These are phyloP conservation scores for Protostelium mycophagum DNA, from an alignment of 78 protist species.

Conservation along the genomic window DNA sequence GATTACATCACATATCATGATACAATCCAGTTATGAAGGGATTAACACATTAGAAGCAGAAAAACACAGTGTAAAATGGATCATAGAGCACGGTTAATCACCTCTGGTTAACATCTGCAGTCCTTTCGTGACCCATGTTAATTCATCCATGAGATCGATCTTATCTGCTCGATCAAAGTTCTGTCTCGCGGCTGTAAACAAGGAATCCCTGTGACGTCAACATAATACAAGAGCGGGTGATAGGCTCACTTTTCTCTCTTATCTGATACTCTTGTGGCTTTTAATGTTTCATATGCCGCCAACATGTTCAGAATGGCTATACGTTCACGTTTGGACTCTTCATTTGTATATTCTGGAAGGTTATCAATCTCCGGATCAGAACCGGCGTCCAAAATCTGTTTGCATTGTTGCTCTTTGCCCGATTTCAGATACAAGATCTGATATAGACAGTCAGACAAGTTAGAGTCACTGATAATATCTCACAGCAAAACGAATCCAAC, in stretches of 20 bases:
- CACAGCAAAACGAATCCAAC: background rate
- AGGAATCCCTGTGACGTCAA: background rate
- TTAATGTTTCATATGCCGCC: background rate
- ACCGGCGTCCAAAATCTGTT: background rate
- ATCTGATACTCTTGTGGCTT: background rate
- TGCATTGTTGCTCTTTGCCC: background rate
- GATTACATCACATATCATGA: too few relatives aligned
- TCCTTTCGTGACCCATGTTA: background rate
- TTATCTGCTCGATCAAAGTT: background rate
- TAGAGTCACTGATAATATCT: background rate
- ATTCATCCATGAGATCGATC: background rate
- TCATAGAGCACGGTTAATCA: background rate
- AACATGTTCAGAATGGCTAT: background rate
- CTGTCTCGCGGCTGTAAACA: background rate
- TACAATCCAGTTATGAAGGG: too few relatives aligned
- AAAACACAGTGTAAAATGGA: too few relatives aligned
- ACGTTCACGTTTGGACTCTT: background rate
- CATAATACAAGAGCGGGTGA: background rate
- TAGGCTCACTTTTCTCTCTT: background rate
- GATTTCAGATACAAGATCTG: background rate
- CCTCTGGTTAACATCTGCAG: background rate
- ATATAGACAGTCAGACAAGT: background rate
- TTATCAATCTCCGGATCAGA: background rate
- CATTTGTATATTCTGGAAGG: too few relatives aligned
- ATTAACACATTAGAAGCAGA: too few relatives aligned